Evolutionary conservation across 345 rosid species (phyloP).

Genomic region (Combretum micranthum): DNA sequence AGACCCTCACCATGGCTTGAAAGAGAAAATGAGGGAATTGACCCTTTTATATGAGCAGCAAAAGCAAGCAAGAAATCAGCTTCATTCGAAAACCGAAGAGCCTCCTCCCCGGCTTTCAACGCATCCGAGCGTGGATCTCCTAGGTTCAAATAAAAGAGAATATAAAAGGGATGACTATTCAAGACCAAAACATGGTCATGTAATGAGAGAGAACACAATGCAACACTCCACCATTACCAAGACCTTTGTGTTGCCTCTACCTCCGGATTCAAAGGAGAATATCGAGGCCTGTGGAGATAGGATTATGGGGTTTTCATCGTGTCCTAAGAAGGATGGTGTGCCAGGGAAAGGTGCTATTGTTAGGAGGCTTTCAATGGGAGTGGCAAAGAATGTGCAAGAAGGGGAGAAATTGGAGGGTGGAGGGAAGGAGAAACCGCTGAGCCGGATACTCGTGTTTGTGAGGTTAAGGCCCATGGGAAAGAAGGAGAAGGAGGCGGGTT

Average conservation of each 20-base stretch:
- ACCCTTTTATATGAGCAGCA: constrained; percentile 87
- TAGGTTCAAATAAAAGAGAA: constrained; percentile 34
- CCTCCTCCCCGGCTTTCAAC: constrained; percentile 25
- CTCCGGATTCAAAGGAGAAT: constrained; percentile 67
- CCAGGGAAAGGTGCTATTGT: constrained; percentile 24
- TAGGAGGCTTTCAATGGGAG: constrained; percentile 69
- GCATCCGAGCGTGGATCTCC: constrained; percentile 51
- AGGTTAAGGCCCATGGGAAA: constrained; percentile 91
- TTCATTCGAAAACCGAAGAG: constrained; percentile 34
- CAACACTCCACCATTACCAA: constrained; percentile 32
- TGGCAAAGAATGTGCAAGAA: constrained; percentile 16
- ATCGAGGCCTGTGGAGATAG: constrained; percentile 41
- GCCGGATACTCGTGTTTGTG: constrained; percentile 75
- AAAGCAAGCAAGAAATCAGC: constrained; percentile 62
- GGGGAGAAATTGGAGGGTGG: constrained; percentile 36
- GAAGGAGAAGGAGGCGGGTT: constrained; percentile 82
- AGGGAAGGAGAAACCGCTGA: constrained; percentile 22
- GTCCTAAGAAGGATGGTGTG: constrained; percentile 34
- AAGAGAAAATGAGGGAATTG: constrained; percentile 84
- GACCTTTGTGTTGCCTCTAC: constrained; percentile 41
- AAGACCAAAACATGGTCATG: constrained; percentile 12
- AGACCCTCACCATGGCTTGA: constrained; percentile 86
- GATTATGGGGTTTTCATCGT: constrained; percentile 43
- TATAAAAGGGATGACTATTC: constrained; percentile 20
- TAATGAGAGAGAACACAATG: constrained; percentile 42